phyloP scores from a whole-genome alignment of 2,329 filamentous ascomycete species.

The Graphilbum ipis-grandicollis region DNA sequence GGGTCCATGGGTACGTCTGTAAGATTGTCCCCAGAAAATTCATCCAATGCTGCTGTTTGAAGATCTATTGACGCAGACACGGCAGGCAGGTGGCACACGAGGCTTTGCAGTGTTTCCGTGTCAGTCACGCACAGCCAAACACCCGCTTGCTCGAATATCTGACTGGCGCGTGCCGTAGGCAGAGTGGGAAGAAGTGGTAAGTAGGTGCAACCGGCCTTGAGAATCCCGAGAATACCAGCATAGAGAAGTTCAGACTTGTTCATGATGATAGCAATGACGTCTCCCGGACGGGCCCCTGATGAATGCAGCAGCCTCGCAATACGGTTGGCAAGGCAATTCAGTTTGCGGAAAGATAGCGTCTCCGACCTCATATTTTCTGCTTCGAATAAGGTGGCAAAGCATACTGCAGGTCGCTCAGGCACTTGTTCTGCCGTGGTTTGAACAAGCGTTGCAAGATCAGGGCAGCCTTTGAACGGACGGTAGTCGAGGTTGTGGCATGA shows the following conservation, averaged over 20 bases:
- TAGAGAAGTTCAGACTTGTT: constrained; percentile 63
- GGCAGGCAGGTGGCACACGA: neutral
- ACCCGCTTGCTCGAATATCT: constrained; percentile 44
- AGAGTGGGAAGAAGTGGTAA: constrained; percentile 63
- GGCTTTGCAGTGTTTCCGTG: neutral
- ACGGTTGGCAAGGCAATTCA: constrained; percentile 47
- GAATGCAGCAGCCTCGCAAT: constrained; percentile 39
- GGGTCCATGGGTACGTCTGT: constrained; percentile 19
- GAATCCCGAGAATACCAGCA: constrained; percentile 51
- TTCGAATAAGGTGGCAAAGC: constrained; percentile 37
- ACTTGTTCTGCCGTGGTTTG: constrained; percentile 28
- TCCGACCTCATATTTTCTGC: constrained; percentile 15
- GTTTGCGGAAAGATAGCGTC: constrained; percentile 41
- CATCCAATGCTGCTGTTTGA: constrained; percentile 11
- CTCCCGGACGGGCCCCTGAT: constrained; percentile 28
- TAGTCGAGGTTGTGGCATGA: constrained; percentile 31
- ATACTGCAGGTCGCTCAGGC: constrained; percentile 42
- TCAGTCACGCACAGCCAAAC: constrained; percentile 25
- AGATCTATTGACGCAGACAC: constrained; percentile 19
- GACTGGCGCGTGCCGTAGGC: constrained; percentile 38
- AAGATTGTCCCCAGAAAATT: constrained; percentile 10
- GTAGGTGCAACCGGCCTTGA: constrained; percentile 64
- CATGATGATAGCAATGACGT: constrained; percentile 57
- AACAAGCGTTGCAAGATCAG: constrained; percentile 34
- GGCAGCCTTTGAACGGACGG: constrained; percentile 14